Evolutionary conservation across 768 basidiomycete species (phyloP).

Genomic region (Filobasidium floriforme): DNA sequence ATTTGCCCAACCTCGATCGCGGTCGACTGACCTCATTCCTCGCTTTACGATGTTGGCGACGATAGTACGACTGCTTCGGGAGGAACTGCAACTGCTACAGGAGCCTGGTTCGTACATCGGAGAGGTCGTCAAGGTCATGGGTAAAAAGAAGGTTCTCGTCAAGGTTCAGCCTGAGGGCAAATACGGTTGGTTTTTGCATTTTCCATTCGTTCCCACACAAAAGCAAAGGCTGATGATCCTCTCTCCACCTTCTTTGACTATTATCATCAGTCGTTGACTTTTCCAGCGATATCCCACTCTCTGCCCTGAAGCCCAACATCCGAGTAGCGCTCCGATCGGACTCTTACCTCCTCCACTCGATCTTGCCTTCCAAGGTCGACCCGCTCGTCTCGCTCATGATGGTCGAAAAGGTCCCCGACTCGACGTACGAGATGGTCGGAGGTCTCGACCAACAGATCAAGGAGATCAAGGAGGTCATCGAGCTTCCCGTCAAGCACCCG

Average conservation of each 20-base stretch:
- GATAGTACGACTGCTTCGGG: conserved; percentile 77
- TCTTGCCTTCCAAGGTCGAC: conserved; percentile 94
- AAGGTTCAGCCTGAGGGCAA: conserved; percentile 99
- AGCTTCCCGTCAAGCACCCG: conserved; percentile 92
- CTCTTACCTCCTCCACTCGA: conserved; percentile 91
- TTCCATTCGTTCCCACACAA: not conserved
- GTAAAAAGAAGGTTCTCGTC: conserved; percentile 95
- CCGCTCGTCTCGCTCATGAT: conserved; percentile 98
- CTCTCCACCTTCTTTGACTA: not conserved
- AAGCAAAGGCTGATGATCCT: not conserved
- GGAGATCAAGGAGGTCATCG: conserved; percentile 98
- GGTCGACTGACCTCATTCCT: not conserved
- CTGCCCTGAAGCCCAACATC: conserved; percentile 68
- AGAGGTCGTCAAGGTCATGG: conserved; percentile 97
- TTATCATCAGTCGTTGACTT: conserved; percentile 75
- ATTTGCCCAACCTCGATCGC: not conserved
- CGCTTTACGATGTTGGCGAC: not conserved
- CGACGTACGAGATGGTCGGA: conserved; percentile 99
- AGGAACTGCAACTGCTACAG: conserved; percentile 84
- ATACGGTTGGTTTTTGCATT: conserved; percentile 64
- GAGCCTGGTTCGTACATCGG: conserved; percentile 97
- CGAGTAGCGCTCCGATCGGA: conserved; percentile 95
- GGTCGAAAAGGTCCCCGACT: conserved; percentile 99
- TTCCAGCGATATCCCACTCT: conserved; percentile 74
- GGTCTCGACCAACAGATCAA: conserved; percentile 97